These are phyloP conservation scores for Aspergillus chevalieri DNA, from an alignment of 2,329 filamentous ascomycete species.

Conservation along the genomic window DNA sequence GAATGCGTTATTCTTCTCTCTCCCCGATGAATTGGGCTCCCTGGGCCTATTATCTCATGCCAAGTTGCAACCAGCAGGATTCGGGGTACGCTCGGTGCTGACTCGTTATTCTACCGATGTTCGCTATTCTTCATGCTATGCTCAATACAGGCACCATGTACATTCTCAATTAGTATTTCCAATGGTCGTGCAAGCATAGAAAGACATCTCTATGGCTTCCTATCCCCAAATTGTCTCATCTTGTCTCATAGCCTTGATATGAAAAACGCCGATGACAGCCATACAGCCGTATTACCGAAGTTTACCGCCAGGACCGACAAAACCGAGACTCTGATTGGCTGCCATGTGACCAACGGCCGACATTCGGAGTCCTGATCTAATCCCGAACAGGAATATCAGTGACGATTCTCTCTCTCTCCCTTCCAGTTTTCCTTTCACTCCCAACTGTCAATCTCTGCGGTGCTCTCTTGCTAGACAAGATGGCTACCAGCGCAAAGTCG, in stretches of 20 bases:
- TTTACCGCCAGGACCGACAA: slow-evolving; percentile 3
- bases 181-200: no score
- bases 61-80: not conserved
- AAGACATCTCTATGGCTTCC: no score
- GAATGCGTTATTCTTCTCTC: not conserved
- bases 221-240: not conserved
- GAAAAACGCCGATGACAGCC: not conserved
- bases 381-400: slow-evolving; percentile 13
- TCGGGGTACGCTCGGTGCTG: no score
- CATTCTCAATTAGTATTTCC: no score
- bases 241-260: not conserved
- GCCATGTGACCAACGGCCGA: slow-evolving; percentile 4
- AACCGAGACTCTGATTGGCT: slow-evolving; percentile 30
- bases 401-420: not conserved
- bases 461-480: slow-evolving; percentile 21
- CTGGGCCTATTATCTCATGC: not conserved
- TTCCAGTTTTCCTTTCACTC: not conserved
- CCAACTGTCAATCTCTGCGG: slow-evolving; percentile 9
- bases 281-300: slow-evolving; percentile 11
- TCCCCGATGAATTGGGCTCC: not conserved
- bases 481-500: slow-evolving; percentile 30
- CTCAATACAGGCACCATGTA: no score
- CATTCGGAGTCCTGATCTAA: slow-evolving; percentile 30
- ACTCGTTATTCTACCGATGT: no score
- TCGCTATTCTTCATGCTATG: no score